Evolutionary conservation across 1,284 basidiomycete genomes (phyloP), one percentile per base, ranked within the genome.

Genomic region (Phenoliferia sp.): DNA sequence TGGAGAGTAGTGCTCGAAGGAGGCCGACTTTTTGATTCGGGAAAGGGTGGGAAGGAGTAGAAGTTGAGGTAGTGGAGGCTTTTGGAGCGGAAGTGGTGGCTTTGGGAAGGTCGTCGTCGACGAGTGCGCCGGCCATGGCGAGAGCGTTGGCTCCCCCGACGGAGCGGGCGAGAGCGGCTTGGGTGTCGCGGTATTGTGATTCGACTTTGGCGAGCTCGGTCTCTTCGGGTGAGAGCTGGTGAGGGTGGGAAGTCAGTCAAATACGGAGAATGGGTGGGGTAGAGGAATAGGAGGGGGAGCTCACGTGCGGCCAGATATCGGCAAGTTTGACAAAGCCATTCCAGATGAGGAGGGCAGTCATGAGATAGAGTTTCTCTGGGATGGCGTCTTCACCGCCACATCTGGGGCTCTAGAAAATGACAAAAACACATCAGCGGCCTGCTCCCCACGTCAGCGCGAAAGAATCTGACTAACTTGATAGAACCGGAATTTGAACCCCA

Each of bases 401-500:
- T n/a, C n/a, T n/a, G n/a, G n/a, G n/a, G n/a, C n/a, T n/a, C n/a
- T n/a, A n/a, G n/a, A n/a, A 56, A 28, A 56, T 26, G 6, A 3
- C 4, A 26, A 10, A 56, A 32, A 32, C 65, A 28, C 65, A 69
- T 16, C 63, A 56, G 61, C 72, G 69, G 33, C 76, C n/a, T n/a
- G n/a, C n/a, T 39, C 75, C 69, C 34, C 77, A 26, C 19, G 6
- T 2, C 19, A n/a, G 56, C 31, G 75, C 75, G 65, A 22, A 74
- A 44, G 17, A 17, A 35, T 0, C 48, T 54, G 39, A 75, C 84
- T 64, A 71, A 90, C 90, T 80, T 92, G 88, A 79, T 95, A 97
- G 79, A 90, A 88, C 15, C 84, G 84, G 76, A 96, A 96, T 78
- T 99, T 98, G 84, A 98, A 98, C 28, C 95, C 95, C 17, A 99